Percentiles rank a stretch among this genome's conserved stretches.
These are phyloP conservation scores for Mortierella sp. DNA, from an alignment of 371 early-diverging fungal genomes.

Conservation along the genomic window DNA sequence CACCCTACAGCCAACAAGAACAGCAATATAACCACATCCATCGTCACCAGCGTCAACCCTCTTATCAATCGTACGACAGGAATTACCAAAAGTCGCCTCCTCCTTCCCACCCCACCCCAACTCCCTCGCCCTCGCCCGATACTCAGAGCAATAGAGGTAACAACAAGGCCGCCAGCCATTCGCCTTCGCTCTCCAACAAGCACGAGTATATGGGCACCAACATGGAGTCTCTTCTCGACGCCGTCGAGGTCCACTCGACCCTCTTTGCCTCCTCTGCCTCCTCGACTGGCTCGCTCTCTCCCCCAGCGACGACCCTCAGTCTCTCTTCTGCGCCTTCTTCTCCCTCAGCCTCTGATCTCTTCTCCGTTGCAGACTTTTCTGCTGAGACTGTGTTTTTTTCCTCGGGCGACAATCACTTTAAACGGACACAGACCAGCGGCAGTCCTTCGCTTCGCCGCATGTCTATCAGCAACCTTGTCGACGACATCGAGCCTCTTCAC, in stretches of 20 bases:
- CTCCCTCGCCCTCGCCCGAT: constrained; percentile 14
- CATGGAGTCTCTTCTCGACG: constrained; percentile 56
- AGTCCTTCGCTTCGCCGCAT: constrained; percentile 35
- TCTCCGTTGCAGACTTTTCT: neutral
- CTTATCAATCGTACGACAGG: constrained; percentile 46
- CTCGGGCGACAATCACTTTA: constrained; percentile 32
- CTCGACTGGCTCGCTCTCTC: constrained; percentile 39
- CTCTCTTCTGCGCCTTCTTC: constrained; percentile 24
- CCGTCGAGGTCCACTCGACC: constrained; percentile 51
- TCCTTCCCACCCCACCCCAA: constrained; percentile 12
- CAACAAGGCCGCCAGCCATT: constrained; percentile 15
- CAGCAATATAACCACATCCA: constrained; percentile 14
- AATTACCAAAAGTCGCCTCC: constrained; percentile 32
- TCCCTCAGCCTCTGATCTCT: constrained; percentile 15
- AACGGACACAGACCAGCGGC: constrained; percentile 42
- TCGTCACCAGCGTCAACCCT: constrained; percentile 26
- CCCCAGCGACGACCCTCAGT: constrained; percentile 24
- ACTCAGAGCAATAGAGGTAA: neutral
- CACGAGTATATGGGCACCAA: constrained; percentile 50
- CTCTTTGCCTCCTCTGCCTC: constrained; percentile 38
- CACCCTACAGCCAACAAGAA: neutral
- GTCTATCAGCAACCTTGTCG: constrained; percentile 52
- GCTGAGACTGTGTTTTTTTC: constrained; percentile 9
- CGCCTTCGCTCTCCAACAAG: constrained; percentile 13
- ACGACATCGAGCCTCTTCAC: constrained; percentile 30